These are phyloP conservation scores for Russula dissimulans DNA, from an alignment of 768 basidiomycete species.

Conservation along the genomic window DNA sequence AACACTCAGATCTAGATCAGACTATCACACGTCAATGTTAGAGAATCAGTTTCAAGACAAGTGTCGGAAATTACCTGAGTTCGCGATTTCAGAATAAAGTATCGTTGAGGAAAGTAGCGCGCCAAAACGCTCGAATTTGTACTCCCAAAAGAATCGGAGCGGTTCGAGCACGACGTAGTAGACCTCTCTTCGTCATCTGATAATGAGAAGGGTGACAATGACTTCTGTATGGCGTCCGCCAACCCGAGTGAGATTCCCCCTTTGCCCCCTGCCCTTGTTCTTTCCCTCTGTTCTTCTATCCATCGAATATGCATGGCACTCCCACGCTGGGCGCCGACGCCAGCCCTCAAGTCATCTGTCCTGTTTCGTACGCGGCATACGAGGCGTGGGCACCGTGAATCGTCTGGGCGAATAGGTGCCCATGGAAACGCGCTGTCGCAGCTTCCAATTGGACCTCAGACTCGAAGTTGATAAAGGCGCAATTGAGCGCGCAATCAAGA, in stretches of 20 bases:
- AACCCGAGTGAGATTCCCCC: constrained; percentile 11
- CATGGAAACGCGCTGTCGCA: constrained; percentile 70
- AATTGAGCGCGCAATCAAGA: constrained; percentile 90
- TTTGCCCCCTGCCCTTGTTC: constrained; percentile 28
- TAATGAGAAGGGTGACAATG: constrained; percentile 27
- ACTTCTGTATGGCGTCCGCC: constrained; percentile 14
- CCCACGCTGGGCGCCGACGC: constrained; percentile 87
- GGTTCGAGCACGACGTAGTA: constrained; percentile 35
- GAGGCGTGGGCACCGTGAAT: constrained; percentile 64
- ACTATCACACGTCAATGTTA: constrained; percentile 31
- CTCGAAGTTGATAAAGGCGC: constrained; percentile 88
- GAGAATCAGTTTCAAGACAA: not conserved
- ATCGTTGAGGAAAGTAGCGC: constrained; percentile 76
- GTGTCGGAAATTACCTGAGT: constrained; percentile 47
- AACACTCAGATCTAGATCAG: constrained; percentile 72
- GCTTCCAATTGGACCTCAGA: constrained; percentile 48
- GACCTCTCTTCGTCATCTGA: constrained; percentile 26
- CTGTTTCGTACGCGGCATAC: constrained; percentile 75
- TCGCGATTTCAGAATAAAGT: constrained; percentile 86
- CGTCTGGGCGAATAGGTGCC: constrained; percentile 57
- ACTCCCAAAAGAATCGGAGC: constrained; percentile 65
- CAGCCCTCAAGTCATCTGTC: constrained; percentile 81
- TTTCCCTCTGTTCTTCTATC: constrained; percentile 47
- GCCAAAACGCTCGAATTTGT: constrained; percentile 76
- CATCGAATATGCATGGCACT: constrained; percentile 77